Evolutionary conservation across 495 filamentous ascomycete species (phyloP).

Genomic region (Podospora conica): DNA sequence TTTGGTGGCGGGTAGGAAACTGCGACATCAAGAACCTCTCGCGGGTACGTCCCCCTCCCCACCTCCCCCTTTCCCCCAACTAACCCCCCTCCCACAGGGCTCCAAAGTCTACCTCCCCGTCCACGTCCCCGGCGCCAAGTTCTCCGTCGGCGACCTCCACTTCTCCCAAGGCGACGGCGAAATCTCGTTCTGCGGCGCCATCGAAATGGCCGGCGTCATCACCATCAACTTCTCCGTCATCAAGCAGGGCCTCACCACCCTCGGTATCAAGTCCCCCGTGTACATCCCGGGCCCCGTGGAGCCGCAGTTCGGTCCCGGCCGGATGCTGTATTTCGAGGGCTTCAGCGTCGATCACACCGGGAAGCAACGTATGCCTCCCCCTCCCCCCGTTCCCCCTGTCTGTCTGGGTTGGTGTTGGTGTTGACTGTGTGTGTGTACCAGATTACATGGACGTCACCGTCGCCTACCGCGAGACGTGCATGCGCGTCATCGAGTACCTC

Average conservation of each 20-base stretch:
- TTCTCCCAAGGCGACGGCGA: conserved; percentile 91
- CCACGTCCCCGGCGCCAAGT: conserved; percentile 77
- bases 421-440: conserved; percentile 1
- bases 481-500: conserved; percentile 80
- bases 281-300: conserved; percentile 89
- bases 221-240: conserved; percentile 87
- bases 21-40: conserved; percentile 86
- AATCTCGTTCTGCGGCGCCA: conserved; percentile 93
- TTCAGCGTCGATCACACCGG: conserved; percentile 90
- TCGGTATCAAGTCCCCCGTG: conserved; percentile 81
- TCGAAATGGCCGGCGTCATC: conserved; percentile 93
- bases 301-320: conserved; percentile 80
- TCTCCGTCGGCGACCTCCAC: conserved; percentile 87
- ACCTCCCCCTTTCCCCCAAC: neutral
- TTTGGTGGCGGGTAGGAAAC: no score
- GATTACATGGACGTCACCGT: conserved; percentile 88
- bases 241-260: conserved; percentile 69
- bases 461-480: conserved; percentile 80
- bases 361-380: conserved; percentile 54
- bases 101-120: conserved; percentile 88
- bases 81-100: conserved; percentile 50
- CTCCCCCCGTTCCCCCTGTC: neutral
- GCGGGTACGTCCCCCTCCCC: conserved; percentile 6
- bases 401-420: no score
- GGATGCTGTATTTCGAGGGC: conserved; percentile 88